Base-by-base conservation (phyloP, 768 basidiomycete genomes). In the Infundibulicybe gibba region DNA sequence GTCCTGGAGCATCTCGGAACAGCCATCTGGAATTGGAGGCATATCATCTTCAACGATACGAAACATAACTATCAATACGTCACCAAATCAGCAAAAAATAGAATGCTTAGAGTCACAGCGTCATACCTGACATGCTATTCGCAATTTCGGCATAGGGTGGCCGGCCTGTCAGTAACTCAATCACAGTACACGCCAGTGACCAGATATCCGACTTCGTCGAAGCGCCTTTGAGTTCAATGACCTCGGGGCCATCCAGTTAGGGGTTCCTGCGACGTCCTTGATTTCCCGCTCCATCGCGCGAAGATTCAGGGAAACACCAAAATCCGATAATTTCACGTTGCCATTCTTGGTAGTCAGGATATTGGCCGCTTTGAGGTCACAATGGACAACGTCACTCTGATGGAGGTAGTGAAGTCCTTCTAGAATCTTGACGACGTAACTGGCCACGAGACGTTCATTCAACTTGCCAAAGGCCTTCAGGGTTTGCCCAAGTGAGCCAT, bases 241-340 rank as follows among this genome's bases (percentile, higher is more conserved):
- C 90, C 66, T 99, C 95, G 2, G 95, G 95, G 94, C 94, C 94
- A 99, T 98, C 95, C 95, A 99, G 59, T 97, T 95, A 12, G 95
- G 95, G 9, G 95, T 99, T 9, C 95, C 95, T 6, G 89, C 86
- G 20, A 92, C 87, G 55, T 88, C 89, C 61, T 89, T 85, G 55
- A 81, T 85, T 59, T 90, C 87, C 19, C 81, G 76, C 56, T 87
- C 87, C 79, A 98, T 83, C 0, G 93, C 93, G 40, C 90, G 83
- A 57, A 97, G 77, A 64, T 95, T 97, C 51, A 98, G 83, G 17
- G 94, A 97, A 12, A 98, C 95, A 40, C 95, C 95, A 64, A 99
- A 97, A 65, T 99, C 95, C 6, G 93, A 89, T 3, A 99, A 79
- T 69, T 98, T 98, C 60, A 97, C 86, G 59, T 98, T 97, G 37